Conservation (phyloP, 352 stramenopile genomes). For the Phytopythium aichiense region DNA sequence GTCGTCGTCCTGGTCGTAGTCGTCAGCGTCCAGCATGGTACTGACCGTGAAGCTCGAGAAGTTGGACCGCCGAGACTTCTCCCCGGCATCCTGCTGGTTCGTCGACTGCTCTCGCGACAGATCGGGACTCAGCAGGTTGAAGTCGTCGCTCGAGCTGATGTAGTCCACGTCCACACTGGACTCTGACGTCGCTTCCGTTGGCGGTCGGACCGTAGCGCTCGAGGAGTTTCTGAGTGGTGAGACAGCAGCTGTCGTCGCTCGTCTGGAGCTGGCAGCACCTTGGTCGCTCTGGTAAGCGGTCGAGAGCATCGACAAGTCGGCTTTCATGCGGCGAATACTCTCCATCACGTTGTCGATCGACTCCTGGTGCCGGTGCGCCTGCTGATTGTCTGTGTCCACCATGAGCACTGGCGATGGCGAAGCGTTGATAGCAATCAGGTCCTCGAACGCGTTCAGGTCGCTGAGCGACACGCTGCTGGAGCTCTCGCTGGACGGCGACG, state of each 20-base stretch:
- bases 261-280: not conserved
- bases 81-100: conserved; percentile 35
- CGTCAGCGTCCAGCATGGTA: conserved; percentile 26
- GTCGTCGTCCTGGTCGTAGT: conserved; percentile 12
- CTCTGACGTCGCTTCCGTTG: not conserved
- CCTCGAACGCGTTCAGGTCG: conserved; percentile 54
- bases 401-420: not conserved
- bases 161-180: conserved; percentile 40
- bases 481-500: conserved; percentile 36
- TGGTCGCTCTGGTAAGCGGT: conserved; percentile 7
- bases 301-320: conserved; percentile 33
- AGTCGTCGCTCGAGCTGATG: conserved; percentile 46
- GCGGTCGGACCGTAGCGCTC: not conserved
- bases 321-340: conserved; percentile 52
- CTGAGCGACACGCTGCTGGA: conserved; percentile 60
- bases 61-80: conserved; percentile 38
- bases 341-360: conserved; percentile 36
- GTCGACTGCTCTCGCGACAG: conserved; percentile 19
- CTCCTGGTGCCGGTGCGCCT: conserved; percentile 16
- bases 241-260: not conserved
- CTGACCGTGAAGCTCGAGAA: conserved; percentile 31
- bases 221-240: not conserved
- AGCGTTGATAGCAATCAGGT: conserved; percentile 13
- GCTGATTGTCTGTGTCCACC: conserved; percentile 5
- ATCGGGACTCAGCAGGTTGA: conserved; percentile 49